Evolutionary conservation across 257 asterid genomes (phyloP), one percentile per base, ranked within the genome.

Genomic region (Solanum okadae): DNA sequence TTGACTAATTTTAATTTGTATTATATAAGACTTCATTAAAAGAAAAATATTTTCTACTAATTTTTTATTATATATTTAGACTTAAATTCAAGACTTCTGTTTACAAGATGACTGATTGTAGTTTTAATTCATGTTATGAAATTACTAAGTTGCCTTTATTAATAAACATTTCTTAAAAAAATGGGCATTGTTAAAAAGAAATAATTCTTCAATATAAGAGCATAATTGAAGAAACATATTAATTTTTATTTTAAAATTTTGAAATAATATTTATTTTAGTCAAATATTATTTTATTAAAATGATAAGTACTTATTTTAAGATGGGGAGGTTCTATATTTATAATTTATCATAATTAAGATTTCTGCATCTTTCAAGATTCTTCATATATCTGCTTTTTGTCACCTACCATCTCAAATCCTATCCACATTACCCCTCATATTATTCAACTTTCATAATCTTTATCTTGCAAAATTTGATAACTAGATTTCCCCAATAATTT

Each of bases 361-460:
- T 49, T 75, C 83, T 86, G 76, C 85, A 73, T 52, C 67, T 86
- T 78, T 56, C 67, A 84, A 83, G 85, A 82, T 87, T 83, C 83
- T 87, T 83, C 73, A 67, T 78, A 38, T 70, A 27, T 81, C 81
- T 70, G n/a, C 71, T 38, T 82, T 82, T 56, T 86, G 90, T 85
- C 88, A 72, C 90, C 90, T 84, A 83, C 52, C 79, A 72, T 84
- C 56, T 5, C 70, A 49, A 72, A 37, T 37, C 67, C 85, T 81
- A 84, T 70, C 49, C 88, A 82, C 33, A 9, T 31, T 16, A 8
- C 42, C 33, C n/a, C 27, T 25, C 14, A 16, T 81, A 44, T 82
- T 82, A 10, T 49, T 82, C 12, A 46, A 27, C 8, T 46, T 27
- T 35, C 52, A 14, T 79, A n/a, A 77, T 77, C 6, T 76, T 20